Percentiles rank a stretch among this genome's conserved stretches.
phyloP scores from a whole-genome alignment of 768 basidiomycete species.

The Phylloporus arenicola region DNA sequence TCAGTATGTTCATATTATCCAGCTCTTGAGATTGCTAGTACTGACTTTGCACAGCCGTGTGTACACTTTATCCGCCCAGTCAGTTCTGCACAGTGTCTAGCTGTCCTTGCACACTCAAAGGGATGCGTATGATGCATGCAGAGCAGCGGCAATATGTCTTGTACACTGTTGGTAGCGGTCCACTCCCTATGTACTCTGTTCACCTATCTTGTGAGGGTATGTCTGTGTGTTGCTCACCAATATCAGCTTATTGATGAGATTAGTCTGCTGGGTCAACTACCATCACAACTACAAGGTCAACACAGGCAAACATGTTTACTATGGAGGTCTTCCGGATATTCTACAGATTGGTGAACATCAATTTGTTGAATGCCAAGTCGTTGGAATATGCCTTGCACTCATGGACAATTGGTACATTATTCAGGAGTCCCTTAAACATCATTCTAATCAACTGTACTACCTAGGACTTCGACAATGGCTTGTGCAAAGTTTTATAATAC shows the following conservation, averaged over 20 bases:
- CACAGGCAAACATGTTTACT: neutral
- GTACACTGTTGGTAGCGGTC: neutral
- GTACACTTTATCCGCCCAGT: slow-evolving; percentile 1
- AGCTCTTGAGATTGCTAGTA: no score
- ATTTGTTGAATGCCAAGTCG: neutral
- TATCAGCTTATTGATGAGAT: no score
- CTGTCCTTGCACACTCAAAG: slow-evolving; percentile 1
- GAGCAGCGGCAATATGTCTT: neutral
- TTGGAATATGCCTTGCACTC: neutral
- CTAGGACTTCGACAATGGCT: neutral
- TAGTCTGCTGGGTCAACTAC: slow-evolving; percentile 4
- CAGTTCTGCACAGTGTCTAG: neutral
- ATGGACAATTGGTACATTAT: slow-evolving; percentile 1
- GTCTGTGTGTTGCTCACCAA: neutral
- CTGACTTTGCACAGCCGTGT: neutral
- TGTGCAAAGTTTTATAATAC: neutral
- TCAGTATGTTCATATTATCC: neutral
- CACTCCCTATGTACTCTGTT: neutral
- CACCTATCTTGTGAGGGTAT: slow-evolving; percentile 2
- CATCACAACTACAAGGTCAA: slow-evolving; percentile 2
- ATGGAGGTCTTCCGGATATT: neutral
- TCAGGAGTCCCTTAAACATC: no score
- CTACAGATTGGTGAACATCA: slow-evolving; percentile 3
- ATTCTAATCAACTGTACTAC: neutral
- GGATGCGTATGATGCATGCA: no score